Conservation (phyloP, 2,329 filamentous ascomycete species). For the Calonectria naviculata region DNA sequence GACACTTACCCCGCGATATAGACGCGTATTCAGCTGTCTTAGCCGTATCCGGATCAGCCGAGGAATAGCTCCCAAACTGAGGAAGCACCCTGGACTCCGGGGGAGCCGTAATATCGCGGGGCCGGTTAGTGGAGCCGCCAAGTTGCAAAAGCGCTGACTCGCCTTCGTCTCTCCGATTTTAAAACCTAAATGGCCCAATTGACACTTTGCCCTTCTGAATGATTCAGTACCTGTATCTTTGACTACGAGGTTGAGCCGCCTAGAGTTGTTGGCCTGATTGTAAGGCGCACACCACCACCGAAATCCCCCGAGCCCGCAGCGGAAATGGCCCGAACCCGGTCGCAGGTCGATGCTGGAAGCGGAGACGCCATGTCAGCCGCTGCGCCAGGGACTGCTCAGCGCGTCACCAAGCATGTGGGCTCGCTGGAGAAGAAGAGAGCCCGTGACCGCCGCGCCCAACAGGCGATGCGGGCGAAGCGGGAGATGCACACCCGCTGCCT, state of each 20-base stretch:
- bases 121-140: not conserved
- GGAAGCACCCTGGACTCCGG: not conserved
- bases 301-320: not conserved
- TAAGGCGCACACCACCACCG: not conserved
- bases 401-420: not conserved
- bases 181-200: not conserved
- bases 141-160: not conserved
- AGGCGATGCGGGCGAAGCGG: not conserved
- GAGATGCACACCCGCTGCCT: not conserved
- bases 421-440: not conserved
- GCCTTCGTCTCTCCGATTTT: not conserved
- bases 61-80: not conserved
- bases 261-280: not conserved
- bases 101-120: not conserved
- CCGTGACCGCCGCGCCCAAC: not conserved
- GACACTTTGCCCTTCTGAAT: too few species aligned
- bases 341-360: not conserved
- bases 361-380: not conserved
- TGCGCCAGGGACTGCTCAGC: too few species aligned
- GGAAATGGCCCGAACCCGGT: not conserved
- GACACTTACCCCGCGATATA: not conserved
- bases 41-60: not conserved
- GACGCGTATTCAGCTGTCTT: too few species aligned
- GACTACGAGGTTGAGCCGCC: not conserved
- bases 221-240: not conserved